Evolutionary conservation across 148 eudicot genomes (phyloP), one percentile per base, ranked within the genome.

Genomic region (Pouteria glomerata): DNA sequence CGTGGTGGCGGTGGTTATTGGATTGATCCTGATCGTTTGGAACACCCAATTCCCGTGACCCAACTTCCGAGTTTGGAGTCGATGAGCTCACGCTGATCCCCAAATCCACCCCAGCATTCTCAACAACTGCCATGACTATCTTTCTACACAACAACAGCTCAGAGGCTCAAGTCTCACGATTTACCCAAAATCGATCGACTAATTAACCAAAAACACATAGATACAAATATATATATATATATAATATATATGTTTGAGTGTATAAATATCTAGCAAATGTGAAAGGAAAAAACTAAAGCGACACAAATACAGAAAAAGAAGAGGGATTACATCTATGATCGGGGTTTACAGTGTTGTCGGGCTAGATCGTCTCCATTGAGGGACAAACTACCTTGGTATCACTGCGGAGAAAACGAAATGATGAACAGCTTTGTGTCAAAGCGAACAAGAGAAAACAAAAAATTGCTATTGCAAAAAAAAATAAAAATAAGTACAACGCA

Each of bases 51-150:
- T 2, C 3, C 2, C 21, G 4, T n/a, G n/a, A n/a, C n/a, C n/a
- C n/a, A 63, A 67, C 79, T 18, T 63, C 69, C 30, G 77, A 70
- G 31, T 60, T 59, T 61, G 68, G 74, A 78, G 72, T 77, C 31
- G 77, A 69, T 39, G 79, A 76, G 47, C 76, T 76, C 16, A 42
- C 60, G 66, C 55, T 61, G 45, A 65, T 41, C 35, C 55, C 55
- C 23, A 16, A 16, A 50, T 50, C 23, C 5, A 50, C 23, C 55
- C 79, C 82, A 55, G 79, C 81, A 82, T 88, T 93, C 72, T 88
- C 96, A 68, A 83, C 86, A 29, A 93, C 91, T 57, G 98, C 98
- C 98, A 93, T 93, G 74, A 61, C 23, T 50, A 23, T 19, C 19
- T 16, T 1, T 50, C n/a, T n/a, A n/a, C n/a, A n/a, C n/a, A n/a